phyloP scores from a whole-genome alignment of 768 basidiomycete species.

The Exidia glandulosa region DNA sequence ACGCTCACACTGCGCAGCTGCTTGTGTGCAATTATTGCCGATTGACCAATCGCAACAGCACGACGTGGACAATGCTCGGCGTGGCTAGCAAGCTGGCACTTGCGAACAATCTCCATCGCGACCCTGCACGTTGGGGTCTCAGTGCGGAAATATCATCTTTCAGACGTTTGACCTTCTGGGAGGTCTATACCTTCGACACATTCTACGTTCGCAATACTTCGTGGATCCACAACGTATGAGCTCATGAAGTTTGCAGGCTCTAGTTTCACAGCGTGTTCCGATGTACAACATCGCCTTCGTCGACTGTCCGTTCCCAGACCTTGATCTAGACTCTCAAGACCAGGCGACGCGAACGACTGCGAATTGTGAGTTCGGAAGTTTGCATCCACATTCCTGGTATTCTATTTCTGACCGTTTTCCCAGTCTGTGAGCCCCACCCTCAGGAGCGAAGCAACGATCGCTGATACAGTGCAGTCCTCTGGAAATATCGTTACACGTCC shows the following conservation, averaged over 20 bases:
- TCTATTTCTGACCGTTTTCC: no score
- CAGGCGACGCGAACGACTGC: background rate
- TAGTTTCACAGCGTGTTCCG: background rate
- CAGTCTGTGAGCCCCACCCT: background rate
- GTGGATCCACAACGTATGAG: no score
- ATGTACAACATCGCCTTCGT: background rate
- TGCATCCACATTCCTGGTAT: background rate
- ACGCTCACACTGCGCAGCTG: background rate
- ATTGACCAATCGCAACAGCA: background rate
- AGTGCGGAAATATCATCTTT: background rate
- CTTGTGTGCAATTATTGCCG: background rate
- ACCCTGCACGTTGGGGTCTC: background rate
- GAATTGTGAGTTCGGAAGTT: background rate
- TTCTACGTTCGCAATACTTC: background rate
- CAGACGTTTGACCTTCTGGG: background rate
- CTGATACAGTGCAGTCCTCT: background rate
- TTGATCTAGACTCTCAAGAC: background rate
- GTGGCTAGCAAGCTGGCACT: background rate
- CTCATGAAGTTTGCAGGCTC: background rate
- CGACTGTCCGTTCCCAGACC: background rate
- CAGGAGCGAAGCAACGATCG: background rate
- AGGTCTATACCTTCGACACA: background rate
- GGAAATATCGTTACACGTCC: background rate
- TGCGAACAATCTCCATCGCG: background rate
- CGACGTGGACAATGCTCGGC: background rate